phyloP scores from a whole-genome alignment of 768 basidiomycete species.

The Pulveroboletus ravenelii region DNA sequence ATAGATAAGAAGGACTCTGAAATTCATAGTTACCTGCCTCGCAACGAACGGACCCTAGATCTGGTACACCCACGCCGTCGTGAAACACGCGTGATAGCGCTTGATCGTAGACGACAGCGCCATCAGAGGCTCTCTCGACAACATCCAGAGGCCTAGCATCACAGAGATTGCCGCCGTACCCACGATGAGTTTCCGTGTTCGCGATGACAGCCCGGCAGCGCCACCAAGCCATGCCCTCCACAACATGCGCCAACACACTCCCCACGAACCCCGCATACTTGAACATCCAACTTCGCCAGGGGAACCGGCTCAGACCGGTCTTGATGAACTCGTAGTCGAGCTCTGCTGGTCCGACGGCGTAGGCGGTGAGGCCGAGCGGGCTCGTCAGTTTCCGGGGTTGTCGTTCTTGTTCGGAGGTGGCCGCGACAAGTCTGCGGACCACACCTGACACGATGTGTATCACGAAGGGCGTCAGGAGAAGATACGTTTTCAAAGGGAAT shows the following conservation, averaged over 20 bases:
- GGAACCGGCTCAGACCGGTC: constrained; percentile 58
- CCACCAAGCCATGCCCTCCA: constrained; percentile 50
- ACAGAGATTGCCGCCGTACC: constrained; percentile 45
- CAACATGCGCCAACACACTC: constrained; percentile 53
- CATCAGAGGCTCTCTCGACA: constrained; percentile 57
- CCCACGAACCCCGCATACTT: constrained; percentile 60
- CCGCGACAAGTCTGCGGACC: constrained; percentile 53
- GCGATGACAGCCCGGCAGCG: constrained; percentile 6
- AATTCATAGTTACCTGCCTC: not conserved
- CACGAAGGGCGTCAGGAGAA: constrained; percentile 63
- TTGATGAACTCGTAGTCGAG: constrained; percentile 85
- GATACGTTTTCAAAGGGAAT: constrained; percentile 59
- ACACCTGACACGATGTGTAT: constrained; percentile 57
- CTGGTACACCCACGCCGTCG: constrained; percentile 43
- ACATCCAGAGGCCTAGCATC: constrained; percentile 47
- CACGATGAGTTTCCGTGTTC: constrained; percentile 28
- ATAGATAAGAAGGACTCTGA: not conserved
- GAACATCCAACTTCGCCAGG: constrained; percentile 55
- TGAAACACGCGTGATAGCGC: constrained; percentile 50
- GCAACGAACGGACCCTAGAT: constrained; percentile 19
- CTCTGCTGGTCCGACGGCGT: constrained; percentile 66
- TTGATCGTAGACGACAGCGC: constrained; percentile 46
- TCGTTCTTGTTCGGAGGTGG: constrained; percentile 17
- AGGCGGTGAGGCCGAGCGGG: constrained; percentile 58
- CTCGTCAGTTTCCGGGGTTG: constrained; percentile 35